Percentiles rank a stretch among this genome's conserved stretches.
Conservation (phyloP, 2,329 filamentous ascomycete species). For the Fusarium nodosum region DNA sequence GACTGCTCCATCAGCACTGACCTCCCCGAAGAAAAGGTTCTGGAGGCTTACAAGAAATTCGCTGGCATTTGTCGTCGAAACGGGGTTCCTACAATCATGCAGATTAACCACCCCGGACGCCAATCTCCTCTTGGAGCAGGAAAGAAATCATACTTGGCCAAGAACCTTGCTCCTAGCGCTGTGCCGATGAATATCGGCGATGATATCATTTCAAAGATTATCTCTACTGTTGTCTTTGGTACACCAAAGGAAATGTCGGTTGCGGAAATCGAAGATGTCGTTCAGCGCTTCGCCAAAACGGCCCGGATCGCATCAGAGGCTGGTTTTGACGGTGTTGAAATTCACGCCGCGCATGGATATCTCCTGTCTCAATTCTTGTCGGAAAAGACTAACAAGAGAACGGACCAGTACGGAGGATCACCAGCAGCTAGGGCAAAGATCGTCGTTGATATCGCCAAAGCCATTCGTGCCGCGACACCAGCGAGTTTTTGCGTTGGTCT, state of each 20-base stretch:
- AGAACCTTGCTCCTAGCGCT: constrained; percentile 60
- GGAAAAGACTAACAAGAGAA: constrained; percentile 63
- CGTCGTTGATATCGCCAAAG: constrained; percentile 64
- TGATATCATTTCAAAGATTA: constrained; percentile 53
- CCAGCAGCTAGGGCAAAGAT: constrained; percentile 63
- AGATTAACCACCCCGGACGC: constrained; percentile 63
- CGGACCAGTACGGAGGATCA: constrained; percentile 68
- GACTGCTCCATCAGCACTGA: constrained; percentile 54
- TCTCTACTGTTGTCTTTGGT: constrained; percentile 60
- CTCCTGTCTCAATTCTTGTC: constrained; percentile 69
- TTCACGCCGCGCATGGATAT: constrained; percentile 69
- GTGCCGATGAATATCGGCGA: constrained; percentile 59
- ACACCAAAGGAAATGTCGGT: constrained; percentile 69
- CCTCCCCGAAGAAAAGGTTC: constrained; percentile 45
- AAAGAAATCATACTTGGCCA: constrained; percentile 53
- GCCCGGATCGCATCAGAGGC: constrained; percentile 63
- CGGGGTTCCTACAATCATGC: constrained; percentile 58
- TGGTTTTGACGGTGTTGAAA: constrained; percentile 61
- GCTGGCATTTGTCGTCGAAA: constrained; percentile 50
- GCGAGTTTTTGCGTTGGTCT: constrained; percentile 64
- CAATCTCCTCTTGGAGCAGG: constrained; percentile 60
- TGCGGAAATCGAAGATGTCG: constrained; percentile 66
- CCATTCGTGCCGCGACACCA: constrained; percentile 56
- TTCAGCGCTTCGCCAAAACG: constrained; percentile 65
- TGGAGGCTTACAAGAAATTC: constrained; percentile 58